These are phyloP conservation scores for Asparagopsis taxiformis DNA, from an alignment of 31 red algal genomes.

Conservation along the genomic window DNA sequence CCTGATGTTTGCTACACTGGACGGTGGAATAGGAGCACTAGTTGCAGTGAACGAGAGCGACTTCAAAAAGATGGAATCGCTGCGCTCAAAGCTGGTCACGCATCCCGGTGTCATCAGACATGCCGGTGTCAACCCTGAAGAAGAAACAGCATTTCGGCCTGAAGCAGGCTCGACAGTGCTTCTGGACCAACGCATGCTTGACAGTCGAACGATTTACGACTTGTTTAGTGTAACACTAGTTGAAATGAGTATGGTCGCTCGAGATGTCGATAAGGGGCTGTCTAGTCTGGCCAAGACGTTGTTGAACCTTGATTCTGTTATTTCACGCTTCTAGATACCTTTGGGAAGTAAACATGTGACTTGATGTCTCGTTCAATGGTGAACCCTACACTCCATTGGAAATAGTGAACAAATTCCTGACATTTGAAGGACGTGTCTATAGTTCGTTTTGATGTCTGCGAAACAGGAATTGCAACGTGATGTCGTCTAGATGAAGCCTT, in stretches of 20 bases:
- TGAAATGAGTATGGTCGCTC: conserved; percentile 39
- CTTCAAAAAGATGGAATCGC: conserved; percentile 35
- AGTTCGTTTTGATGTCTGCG: too few species aligned
- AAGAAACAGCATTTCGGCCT: conserved; percentile 50
- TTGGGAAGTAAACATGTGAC: too few species aligned
- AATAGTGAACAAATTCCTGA: too few species aligned
- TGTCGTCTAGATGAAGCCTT: too few species aligned
- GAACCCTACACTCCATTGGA: too few species aligned
- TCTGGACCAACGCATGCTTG: conserved; percentile 47
- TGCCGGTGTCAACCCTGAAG: conserved; percentile 48
- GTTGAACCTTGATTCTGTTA: conserved; percentile 33
- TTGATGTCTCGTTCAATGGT: too few species aligned
- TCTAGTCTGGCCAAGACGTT: conserved; percentile 19
- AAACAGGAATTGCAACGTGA: too few species aligned
- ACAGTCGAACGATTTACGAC: conserved; percentile 59
- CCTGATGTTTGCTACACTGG: conserved; percentile 68
- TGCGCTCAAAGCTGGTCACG: conserved; percentile 20
- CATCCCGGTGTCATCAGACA: conserved; percentile 21
- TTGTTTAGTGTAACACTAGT: conserved; percentile 38
- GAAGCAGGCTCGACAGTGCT: conserved; percentile 42
- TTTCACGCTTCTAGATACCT: conserved; percentile 54
- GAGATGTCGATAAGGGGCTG: conserved; percentile 19
- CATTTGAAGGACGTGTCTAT: too few species aligned
- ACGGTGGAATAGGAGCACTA: conserved; percentile 73
- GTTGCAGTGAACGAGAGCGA: conserved; percentile 59